Percentiles rank a stretch among this genome's conserved stretches.
These are phyloP conservation scores for Asterophora parasitica DNA, from an alignment of 768 basidiomycete genomes.

Conservation along the genomic window DNA sequence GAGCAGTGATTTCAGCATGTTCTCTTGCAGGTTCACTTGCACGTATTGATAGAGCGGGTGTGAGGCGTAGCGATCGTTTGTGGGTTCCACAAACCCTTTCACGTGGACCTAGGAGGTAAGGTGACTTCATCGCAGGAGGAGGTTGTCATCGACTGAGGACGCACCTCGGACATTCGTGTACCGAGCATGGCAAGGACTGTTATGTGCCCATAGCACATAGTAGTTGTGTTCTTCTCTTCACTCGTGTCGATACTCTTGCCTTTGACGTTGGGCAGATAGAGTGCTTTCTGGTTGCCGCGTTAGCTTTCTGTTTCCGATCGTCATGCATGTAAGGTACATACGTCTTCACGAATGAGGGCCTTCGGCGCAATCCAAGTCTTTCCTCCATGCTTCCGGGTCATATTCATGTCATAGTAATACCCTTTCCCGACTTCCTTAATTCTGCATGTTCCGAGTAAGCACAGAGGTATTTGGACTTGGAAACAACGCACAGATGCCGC, in stretches of 20 bases:
- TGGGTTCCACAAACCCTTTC: conserved; percentile 59
- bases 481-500: conserved; percentile 47
- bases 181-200: conserved; percentile 80
- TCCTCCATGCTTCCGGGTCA: conserved; percentile 77
- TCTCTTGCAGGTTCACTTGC: conserved; percentile 93
- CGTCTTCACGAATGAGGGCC: conserved; percentile 86
- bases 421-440: conserved; percentile 64
- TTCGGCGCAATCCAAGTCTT: conserved; percentile 94
- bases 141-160: background rate
- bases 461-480: background rate
- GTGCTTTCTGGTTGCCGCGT: conserved; percentile 61
- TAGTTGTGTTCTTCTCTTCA: conserved; percentile 65
- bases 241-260: conserved; percentile 63
- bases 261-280: conserved; percentile 84
- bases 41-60: conserved; percentile 67
- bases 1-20: conserved; percentile 85
- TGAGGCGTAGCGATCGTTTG: conserved; percentile 45
- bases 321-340: conserved; percentile 30
- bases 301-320: background rate
- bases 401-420: conserved; percentile 82
- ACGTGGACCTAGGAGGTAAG: conserved; percentile 55
- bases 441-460: conserved; percentile 19
- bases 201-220: conserved; percentile 69
- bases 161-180: conserved; percentile 84
- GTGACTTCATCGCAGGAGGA: background rate